Evolutionary conservation across 371 early-diverging fungal genomes (phyloP).

Genomic region (Mucor plumbeus): DNA sequence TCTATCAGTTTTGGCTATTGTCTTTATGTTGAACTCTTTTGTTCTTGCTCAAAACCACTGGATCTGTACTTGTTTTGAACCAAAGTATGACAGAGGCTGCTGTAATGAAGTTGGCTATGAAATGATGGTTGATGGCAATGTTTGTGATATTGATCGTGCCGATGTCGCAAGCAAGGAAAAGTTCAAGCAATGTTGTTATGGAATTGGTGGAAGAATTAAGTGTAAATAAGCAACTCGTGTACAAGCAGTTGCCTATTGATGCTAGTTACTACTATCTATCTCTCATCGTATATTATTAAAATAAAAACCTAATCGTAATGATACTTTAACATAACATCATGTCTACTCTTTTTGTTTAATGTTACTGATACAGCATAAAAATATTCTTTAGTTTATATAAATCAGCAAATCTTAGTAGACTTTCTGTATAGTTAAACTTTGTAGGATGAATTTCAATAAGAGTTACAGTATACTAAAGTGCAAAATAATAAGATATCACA

Average conservation of each 20-base stretch:
- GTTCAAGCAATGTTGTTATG: background rate
- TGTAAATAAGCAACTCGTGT: background rate
- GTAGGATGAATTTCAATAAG: no score
- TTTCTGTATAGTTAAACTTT: no score
- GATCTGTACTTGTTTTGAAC: conserved; percentile 12
- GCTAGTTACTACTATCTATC: no score
- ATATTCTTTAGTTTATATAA: no score
- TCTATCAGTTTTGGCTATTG: background rate
- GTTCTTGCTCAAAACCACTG: conserved; percentile 3
- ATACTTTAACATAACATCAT: no score
- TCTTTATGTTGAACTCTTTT: background rate
- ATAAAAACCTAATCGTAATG: no score
- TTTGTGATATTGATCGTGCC: background rate
- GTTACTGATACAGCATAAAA: no score
- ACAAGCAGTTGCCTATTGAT: background rate
- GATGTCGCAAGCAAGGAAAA: background rate
- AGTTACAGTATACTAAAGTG: no score
- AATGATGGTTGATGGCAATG: conserved; percentile 6
- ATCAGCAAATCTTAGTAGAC: no score
- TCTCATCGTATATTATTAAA: no score
- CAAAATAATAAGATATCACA: no score
- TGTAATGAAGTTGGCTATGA: background rate
- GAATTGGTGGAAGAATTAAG: background rate
- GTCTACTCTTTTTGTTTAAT: no score
- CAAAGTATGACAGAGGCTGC: conserved; percentile 3